Conservation (phyloP, 148 eudicot genomes). For the Spergularia marina region DNA sequence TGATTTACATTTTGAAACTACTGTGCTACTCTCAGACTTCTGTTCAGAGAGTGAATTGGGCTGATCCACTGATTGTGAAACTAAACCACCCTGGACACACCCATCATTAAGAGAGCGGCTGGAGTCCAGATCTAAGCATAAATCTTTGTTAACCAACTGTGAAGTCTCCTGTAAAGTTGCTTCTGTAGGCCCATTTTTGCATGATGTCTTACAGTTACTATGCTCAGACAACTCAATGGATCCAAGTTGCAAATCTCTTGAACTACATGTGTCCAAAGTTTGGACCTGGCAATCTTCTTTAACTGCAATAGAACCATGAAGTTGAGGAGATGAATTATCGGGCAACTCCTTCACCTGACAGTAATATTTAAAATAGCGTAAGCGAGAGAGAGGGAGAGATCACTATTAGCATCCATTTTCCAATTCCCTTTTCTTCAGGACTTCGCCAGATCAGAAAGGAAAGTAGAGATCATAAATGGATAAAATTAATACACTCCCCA, state of each 20-base stretch:
- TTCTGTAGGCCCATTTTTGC: conserved; percentile 16
- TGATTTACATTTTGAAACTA: conserved; percentile 24
- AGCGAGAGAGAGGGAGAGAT: not conserved
- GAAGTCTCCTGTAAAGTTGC: conserved; percentile 13
- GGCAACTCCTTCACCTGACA: conserved; percentile 21
- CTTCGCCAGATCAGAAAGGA: not conserved
- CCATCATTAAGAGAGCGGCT: conserved; percentile 20
- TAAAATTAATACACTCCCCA: not conserved
- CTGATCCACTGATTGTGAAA: conserved; percentile 26
- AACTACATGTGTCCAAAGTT: conserved; percentile 9
- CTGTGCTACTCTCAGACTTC: not conserved
- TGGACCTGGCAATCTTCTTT: conserved; percentile 16
- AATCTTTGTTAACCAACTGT: conserved; percentile 19
- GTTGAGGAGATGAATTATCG: conserved; percentile 28
- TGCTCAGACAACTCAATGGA: conserved; percentile 19
- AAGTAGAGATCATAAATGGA: not conserved
- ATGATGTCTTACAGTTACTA: conserved; percentile 1
- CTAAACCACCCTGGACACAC: conserved; percentile 17
- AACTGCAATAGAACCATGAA: conserved; percentile 13
- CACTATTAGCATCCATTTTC: not conserved
- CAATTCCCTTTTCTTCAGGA: not conserved
- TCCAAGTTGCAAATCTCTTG: conserved; percentile 10
- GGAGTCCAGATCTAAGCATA: conserved; percentile 25
- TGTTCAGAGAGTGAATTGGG: conserved; percentile 16
- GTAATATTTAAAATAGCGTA: conserved; percentile 21